Evolutionary conservation across 805 yeast genomes (phyloP).

Genomic region (Candida pseudofarinosa): DNA sequence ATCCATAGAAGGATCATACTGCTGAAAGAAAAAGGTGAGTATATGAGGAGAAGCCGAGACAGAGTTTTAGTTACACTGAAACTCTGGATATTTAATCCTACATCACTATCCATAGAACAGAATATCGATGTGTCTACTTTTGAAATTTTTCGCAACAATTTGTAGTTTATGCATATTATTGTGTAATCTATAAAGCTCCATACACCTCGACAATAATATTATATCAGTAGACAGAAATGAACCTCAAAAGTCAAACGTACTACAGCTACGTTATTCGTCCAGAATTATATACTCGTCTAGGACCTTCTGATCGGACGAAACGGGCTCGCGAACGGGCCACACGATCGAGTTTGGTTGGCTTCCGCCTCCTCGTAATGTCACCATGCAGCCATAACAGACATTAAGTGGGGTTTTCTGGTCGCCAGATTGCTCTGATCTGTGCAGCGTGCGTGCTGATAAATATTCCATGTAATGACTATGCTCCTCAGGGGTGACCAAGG

Average conservation of each 20-base stretch:
- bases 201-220: no score
- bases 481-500: constrained; percentile 41
- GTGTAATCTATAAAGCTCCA: not conserved
- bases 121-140: no score
- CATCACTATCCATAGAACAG: no score
- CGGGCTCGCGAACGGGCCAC: constrained; percentile 19
- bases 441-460: constrained; percentile 5
- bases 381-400: constrained; percentile 78
- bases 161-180: not conserved
- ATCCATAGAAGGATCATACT: no score
- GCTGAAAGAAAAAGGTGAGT: no score
- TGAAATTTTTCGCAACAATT: not conserved
- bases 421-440: constrained; percentile 1
- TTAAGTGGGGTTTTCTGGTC: constrained; percentile 14
- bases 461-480: constrained; percentile 20
- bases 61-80: no score
- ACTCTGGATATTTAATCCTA: no score
- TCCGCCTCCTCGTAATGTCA: constrained; percentile 44
- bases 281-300: constrained; percentile 47
- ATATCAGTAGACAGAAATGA: no score
- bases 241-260: no score
- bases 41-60: no score
- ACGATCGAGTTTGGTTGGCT: constrained; percentile 6
- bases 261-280: constrained; percentile 31
- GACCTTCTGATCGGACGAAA: constrained; percentile 14